Base-by-base conservation (phyloP, 1,139 yeast genomes). In the Lodderomyces orthopsilosis region DNA sequence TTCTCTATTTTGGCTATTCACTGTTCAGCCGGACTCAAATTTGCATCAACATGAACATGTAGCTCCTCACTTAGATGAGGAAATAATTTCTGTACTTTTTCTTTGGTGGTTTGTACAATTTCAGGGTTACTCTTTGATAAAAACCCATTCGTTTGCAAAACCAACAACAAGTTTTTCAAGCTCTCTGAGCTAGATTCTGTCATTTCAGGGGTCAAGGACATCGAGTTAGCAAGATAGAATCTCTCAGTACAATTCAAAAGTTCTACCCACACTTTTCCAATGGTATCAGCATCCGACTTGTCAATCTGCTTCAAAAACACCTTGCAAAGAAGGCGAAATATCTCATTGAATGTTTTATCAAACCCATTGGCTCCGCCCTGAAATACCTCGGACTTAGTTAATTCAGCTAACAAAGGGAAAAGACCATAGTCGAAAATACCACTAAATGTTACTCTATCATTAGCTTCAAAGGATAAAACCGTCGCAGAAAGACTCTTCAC, bases 371-470 rank as follows among this genome's bases (percentile, higher is more conserved):
- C 70, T 56, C 85, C 94, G 1, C 86, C 79, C 45, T 74, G 79
- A 47, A 80, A 70, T 1, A 85, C 86, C 44, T 85, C 90, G 0
- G 80, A 80, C 51, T 82, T 83, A 44, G 84, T 65, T 30, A 86
- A 63, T 50, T 83, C 86, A 19, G 81, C 74, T 40, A 90, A 67
- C 35, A 91, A 68, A 9, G 96, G 93, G 59, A 89, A 77, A 34
- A 91, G 69, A 1, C 91, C 93, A 40, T 75, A 75, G 38, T 85
- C 90, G 51, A 90, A 82, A 1, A 87, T 65, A 5, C 82, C 83
- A 35, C 68, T 71, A 0, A 80, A 71, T 2, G 75, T 70, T 18
- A 76, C 63, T 51, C 58, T 44, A 0, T 50, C 47, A 34, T 48
- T 45, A 15, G 51, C 40, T 14, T 63, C 64, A 23, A 70, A 54